A percentile compares a stretch with the other conserved stretches of the same genome.
Evolutionary conservation across 805 yeast genomes (phyloP).

Genomic region (Hanseniaspora vineae): DNA sequence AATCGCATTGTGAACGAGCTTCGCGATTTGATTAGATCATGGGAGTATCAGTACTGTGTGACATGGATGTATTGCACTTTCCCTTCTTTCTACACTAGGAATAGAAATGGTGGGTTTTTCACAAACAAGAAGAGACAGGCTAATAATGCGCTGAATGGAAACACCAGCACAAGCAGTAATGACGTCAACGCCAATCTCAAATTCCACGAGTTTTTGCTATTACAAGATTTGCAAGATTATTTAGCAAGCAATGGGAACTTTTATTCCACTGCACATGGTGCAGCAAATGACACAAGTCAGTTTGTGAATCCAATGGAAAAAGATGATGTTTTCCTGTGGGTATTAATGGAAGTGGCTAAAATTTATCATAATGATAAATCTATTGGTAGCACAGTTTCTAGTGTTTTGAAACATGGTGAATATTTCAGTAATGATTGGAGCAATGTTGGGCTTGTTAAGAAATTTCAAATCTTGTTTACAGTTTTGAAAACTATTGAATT

Average conservation of each 20-base stretch:
- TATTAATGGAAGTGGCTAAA: conserved; percentile 3
- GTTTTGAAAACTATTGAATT: conserved; percentile 20
- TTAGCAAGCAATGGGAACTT: background rate
- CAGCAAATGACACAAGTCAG: background rate
- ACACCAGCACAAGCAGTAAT: conserved; percentile 1
- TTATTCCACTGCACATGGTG: background rate
- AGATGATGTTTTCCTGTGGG: conserved; percentile 4
- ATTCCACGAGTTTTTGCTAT: conserved; percentile 4
- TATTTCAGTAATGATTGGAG: conserved; percentile 2
- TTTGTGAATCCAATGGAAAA: conserved; percentile 4
- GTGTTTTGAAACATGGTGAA: conserved; percentile 1
- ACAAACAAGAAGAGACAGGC: background rate
- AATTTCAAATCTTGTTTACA: conserved; percentile 16
- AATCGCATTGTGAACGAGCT: background rate
- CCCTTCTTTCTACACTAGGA: conserved; percentile 15
- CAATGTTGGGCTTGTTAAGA: background rate
- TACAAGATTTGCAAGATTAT: conserved; percentile 3
- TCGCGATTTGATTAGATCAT: conserved; percentile 8
- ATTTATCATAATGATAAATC: conserved; percentile 1
- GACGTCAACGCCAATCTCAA: conserved; percentile 1
- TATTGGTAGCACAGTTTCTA: conserved; percentile 1
- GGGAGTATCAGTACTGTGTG: conserved; percentile 22
- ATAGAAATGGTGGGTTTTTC: conserved; percentile 1
- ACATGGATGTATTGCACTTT: conserved; percentile 23
- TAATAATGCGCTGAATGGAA: conserved; percentile 2